Evolutionary conservation across 768 basidiomycete genomes (phyloP), one percentile per base, ranked within the genome.

Genomic region (Gautieria morchelliformis): DNA sequence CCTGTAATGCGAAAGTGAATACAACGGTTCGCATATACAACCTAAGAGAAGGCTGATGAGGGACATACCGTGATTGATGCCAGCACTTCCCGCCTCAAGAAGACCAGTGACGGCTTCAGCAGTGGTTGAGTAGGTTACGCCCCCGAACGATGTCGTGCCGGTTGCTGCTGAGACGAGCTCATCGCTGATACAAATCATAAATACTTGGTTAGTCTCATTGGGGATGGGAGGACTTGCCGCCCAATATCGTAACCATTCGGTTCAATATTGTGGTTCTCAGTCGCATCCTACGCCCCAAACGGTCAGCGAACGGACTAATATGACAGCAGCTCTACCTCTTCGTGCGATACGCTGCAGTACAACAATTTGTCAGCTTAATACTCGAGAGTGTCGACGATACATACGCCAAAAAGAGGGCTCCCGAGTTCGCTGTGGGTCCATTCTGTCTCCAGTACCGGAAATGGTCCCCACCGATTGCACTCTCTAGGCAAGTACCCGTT

Each of bases 101-200:
- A 87, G 70, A 5, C 81, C 81, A 1, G 76, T 78, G 24, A 85
- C 41, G 50, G 77, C 76, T 61, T 72, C 56, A 9, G 71, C 72
- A 1, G 67, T 69, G 0, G 82, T 80, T 17, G 55, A 63, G 61
- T 84, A 88, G 0, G 61, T 71, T n/a, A 79, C 66, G 10, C 76
- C 78, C 10, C 62, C 68, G 54, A 74, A 78, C 52, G 56, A 68
- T 1, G 68, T 75, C 22, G 61, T 64, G 1, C 78, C 76, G 3
- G 71, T 57, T n/a, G 78, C 74, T 17, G 62, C 58, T 1, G 66
- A 53, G 12, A 76, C 78, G n/a, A 80, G 66, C 12, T 47, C 52
- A 54, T 80, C 64, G 30, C 76, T 77, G 42, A 19, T 33, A 27
- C n/a, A 46, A 14, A 46, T 1, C 19, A n/a, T 45, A 30, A 37